Conservation (phyloP, 2,329 filamentous ascomycete genomes). For the Triangularia verruculosa region DNA sequence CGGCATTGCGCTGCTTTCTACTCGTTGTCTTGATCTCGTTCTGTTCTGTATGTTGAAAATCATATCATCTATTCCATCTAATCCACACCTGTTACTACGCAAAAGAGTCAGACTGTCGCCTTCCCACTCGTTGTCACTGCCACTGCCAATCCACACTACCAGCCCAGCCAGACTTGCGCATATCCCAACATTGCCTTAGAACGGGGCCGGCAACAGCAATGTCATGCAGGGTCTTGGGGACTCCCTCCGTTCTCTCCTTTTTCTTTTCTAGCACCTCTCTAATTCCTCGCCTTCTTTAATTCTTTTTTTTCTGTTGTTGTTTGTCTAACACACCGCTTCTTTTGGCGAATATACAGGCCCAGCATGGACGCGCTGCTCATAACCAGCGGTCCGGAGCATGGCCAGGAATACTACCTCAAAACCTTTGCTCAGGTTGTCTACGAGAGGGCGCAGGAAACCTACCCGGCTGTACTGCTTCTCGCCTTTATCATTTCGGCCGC, state of each 20-base stretch:
- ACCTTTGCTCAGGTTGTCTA: constrained; percentile 42
- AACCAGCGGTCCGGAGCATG: constrained; percentile 12
- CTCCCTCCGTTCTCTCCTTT: constrained; percentile 1
- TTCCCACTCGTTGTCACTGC: not conserved
- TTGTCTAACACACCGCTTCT: constrained; percentile 16
- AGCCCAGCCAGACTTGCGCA: not conserved
- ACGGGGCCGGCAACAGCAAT: constrained; percentile 8
- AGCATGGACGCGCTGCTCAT: constrained; percentile 25
- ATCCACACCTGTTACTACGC: not conserved
- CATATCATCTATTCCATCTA: constrained; percentile 2
- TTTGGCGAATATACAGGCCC: constrained; percentile 18
- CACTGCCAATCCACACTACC: constrained; percentile 9
- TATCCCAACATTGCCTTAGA: constrained; percentile 9
- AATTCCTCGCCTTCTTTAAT: not conserved
- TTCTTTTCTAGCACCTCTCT: not conserved
- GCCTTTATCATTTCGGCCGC: constrained; percentile 51
- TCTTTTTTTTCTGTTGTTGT: not conserved
- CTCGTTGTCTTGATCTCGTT: constrained; percentile 3
- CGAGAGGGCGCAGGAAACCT: constrained; percentile 48
- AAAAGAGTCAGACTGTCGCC: not conserved
- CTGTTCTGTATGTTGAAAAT: constrained; percentile 23
- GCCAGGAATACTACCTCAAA: constrained; percentile 2
- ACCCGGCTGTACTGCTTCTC: constrained; percentile 51
- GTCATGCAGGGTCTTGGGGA: constrained; percentile 19
- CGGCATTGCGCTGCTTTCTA: constrained; percentile 22